phyloP scores from a whole-genome alignment of 2,329 filamentous ascomycete species.

The Pezicula carpinea region DNA sequence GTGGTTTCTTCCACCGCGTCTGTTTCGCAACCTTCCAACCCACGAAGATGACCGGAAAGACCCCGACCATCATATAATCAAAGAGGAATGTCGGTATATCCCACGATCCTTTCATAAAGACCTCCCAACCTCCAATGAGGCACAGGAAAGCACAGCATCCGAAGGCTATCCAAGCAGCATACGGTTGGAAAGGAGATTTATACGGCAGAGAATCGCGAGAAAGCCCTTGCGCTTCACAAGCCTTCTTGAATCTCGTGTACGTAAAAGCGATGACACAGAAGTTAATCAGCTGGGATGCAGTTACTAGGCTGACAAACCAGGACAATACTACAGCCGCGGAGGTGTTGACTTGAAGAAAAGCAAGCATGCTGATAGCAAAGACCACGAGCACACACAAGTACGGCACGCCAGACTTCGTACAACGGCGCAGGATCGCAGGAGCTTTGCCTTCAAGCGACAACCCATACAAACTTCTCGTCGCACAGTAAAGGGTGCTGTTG shows the following conservation, averaged over 20 bases:
- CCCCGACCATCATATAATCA: conserved; percentile 52
- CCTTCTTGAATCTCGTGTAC: conserved; percentile 53
- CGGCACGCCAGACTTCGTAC: conserved; percentile 51
- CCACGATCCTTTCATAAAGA: conserved; percentile 52
- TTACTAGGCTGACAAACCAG: conserved; percentile 58
- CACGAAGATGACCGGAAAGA: conserved; percentile 55
- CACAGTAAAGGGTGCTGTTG: conserved; percentile 45
- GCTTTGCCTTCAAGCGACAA: conserved; percentile 45
- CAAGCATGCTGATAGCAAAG: conserved; percentile 52
- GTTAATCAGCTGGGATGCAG: conserved; percentile 46
- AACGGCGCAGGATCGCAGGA: conserved; percentile 40
- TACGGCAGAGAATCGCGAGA: conserved; percentile 41
- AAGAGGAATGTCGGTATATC: conserved; percentile 57
- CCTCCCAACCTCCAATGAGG: conserved; percentile 56
- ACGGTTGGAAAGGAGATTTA: conserved; percentile 49
- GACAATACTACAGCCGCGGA: conserved; percentile 51
- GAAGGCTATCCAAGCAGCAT: conserved; percentile 48
- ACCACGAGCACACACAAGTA: conserved; percentile 54
- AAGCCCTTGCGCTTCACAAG: conserved; percentile 41
- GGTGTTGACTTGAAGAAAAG: conserved; percentile 56
- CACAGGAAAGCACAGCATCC: conserved; percentile 51
- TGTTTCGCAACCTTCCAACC: conserved; percentile 57
- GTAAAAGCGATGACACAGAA: conserved; percentile 50
- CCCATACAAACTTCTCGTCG: conserved; percentile 50
- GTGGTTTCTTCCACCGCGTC: conserved; percentile 45